Conservation (phyloP, 768 basidiomycete genomes). For the Mycena rosella region DNA sequence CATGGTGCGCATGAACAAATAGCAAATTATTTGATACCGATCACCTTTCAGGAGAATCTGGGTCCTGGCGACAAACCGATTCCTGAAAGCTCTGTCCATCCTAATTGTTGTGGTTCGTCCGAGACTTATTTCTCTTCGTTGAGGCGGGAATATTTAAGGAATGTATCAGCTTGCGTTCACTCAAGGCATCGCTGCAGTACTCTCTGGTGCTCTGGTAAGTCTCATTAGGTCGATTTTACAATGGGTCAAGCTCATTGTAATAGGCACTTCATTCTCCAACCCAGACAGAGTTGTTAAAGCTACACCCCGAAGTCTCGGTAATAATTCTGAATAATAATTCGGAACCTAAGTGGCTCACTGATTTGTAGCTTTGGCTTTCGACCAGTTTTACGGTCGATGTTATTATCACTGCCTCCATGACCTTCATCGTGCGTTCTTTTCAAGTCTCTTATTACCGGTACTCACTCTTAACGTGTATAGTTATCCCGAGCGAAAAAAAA, state of each 20-base stretch:
- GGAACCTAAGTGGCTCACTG: neutral
- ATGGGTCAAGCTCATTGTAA: neutral
- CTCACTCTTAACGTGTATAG: neutral
- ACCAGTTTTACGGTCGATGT: neutral
- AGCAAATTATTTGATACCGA: too few species aligned
- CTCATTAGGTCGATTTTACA: too few species aligned
- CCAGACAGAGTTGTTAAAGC: neutral
- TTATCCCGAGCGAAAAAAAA: neutral
- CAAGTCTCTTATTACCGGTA: neutral
- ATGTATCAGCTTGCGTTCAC: conserved; percentile 1
- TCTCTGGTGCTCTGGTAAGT: neutral
- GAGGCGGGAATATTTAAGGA: too few species aligned
- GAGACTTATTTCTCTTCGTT: neutral
- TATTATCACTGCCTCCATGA: neutral
- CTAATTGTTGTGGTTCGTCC: conserved; percentile 9
- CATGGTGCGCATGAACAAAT: neutral
- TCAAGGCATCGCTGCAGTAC: conserved; percentile 1
- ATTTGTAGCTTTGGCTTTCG: neutral
- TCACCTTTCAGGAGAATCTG: conserved; percentile 12
- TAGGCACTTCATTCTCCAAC: neutral
- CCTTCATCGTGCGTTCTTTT: neutral
- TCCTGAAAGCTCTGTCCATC: neutral
- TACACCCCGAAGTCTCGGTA: conserved; percentile 19
- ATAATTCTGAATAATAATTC: too few species aligned
- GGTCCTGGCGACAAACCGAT: conserved; percentile 4